phyloP scores from a whole-genome alignment of 2,329 filamentous ascomycete species.

The Alternaria gansuensis region DNA sequence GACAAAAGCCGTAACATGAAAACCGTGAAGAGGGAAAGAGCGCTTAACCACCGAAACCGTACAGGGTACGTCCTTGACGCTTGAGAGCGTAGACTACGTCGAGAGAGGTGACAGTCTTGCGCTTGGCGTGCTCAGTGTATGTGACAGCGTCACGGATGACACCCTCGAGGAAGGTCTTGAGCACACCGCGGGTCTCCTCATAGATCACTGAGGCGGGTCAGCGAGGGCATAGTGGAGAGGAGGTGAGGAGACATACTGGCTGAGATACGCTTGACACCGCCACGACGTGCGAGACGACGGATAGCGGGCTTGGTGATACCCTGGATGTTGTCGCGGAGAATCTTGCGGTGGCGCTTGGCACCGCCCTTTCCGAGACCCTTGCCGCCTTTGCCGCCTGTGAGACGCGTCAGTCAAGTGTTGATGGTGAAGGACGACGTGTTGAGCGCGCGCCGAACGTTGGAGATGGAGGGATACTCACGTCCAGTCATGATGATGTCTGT shows the following conservation, averaged over 20 bases:
- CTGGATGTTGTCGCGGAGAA: constrained; percentile 65
- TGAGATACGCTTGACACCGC: constrained; percentile 64
- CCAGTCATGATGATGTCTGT: constrained; percentile 55
- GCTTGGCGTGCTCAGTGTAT: constrained; percentile 82
- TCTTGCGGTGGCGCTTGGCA: constrained; percentile 65
- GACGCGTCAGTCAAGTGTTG: constrained; percentile 45
- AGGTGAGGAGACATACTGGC: constrained; percentile 54
- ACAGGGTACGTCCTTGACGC: constrained; percentile 75
- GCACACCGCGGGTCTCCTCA: constrained; percentile 79
- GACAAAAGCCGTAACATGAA: constrained; percentile 50
- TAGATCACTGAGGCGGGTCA: constrained; percentile 70
- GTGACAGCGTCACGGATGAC: constrained; percentile 81
- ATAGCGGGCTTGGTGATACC: constrained; percentile 65
- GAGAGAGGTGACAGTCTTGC: constrained; percentile 77
- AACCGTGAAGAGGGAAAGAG: constrained; percentile 37
- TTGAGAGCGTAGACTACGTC: constrained; percentile 71
- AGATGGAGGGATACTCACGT: constrained; percentile 49
- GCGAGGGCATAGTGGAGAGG: constrained; percentile 6
- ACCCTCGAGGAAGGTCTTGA: constrained; percentile 80
- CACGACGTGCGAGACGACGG: constrained; percentile 64
- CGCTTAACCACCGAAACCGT: constrained; percentile 87
- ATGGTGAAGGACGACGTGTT: constrained; percentile 23
- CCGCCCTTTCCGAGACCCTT: constrained; percentile 65
- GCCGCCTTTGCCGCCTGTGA: constrained; percentile 62
- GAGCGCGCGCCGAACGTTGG: constrained; percentile 16